Evolutionary conservation across 306 rosid genomes (phyloP), one percentile per base, ranked within the genome.

Genomic region (Vigna unguiculata): DNA sequence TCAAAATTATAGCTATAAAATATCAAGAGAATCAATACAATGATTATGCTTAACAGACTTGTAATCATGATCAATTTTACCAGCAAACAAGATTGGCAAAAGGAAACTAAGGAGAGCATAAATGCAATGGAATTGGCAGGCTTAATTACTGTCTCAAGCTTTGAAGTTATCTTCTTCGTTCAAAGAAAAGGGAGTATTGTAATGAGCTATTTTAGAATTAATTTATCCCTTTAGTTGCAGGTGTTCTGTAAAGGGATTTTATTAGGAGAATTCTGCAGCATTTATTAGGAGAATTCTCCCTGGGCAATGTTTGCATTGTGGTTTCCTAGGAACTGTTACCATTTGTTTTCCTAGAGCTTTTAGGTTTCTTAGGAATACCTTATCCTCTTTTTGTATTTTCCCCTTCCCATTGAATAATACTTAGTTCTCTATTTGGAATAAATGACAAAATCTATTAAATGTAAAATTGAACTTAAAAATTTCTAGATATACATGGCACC

Each of bases 61-160:
- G 76, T 73, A 62, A 45, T 32, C 36, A 71, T 28, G 15, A 65
- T 17, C 67, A 58, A 30, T 40, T 72, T 57, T 58, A 66, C 47
- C 53, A 79, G 30, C 22, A 63, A 75, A 69, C 7, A 6, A 24
- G 9, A 51, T 51, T 51, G 65, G 14, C 22, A 49, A 32, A 9
- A 30, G 41, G 28, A 19, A 52, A 65, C 16, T 53, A 21, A 16
- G 30, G 48, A 14, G 2, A 59, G 52, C 59, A 67, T 6, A 65
- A 54, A 30, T 43, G 48, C 11, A 43, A 43, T 11, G 62, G 45
- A 45, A 24, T 24, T 34, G 24, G 30, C n/a, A 76, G 9, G 66
- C 32, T 17, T 53, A 68, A 43, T 67, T 8, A 28, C 19, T 16
- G 14, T 3, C 48, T 43, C 28, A 76, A 20, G 40, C 24, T 49